Conservation (phyloP, 2,329 filamentous ascomycete species). For the Pseudogymnoascus pannorum region DNA sequence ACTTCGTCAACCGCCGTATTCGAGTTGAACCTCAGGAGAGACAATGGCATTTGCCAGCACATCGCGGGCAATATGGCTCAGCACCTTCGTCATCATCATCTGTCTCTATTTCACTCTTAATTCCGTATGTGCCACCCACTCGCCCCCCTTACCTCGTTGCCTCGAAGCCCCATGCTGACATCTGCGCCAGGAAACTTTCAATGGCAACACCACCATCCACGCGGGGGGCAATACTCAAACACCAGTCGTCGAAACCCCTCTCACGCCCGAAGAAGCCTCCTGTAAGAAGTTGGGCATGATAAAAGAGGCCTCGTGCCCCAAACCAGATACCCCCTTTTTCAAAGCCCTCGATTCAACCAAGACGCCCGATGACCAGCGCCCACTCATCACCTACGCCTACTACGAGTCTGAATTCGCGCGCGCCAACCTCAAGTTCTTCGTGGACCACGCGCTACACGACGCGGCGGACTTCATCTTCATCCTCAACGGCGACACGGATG, state of each 20-base stretch:
- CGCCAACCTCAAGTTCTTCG: conserved; percentile 9
- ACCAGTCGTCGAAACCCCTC: background rate
- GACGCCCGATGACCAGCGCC: conserved; percentile 2
- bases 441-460: conserved; percentile 7
- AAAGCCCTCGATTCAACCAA: background rate
- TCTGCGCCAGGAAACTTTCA: background rate
- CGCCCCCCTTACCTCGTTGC: background rate
- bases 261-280: background rate
- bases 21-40: background rate
- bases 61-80: background rate
- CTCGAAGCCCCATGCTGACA: background rate
- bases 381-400: conserved; percentile 14
- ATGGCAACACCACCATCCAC: background rate
- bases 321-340: background rate
- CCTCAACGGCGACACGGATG: conserved; percentile 9
- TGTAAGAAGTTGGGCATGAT: background rate
- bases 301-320: background rate
- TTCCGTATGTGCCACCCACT: background rate
- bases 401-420: conserved; percentile 7
- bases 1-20: background rate
- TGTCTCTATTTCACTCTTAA: conserved; percentile 2
- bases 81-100: background rate
- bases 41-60: background rate
- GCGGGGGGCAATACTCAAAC: background rate
- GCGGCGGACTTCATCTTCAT: conserved; percentile 10